Conservation (phyloP, 768 basidiomycete genomes). For the Cantharellus anzutake region DNA sequence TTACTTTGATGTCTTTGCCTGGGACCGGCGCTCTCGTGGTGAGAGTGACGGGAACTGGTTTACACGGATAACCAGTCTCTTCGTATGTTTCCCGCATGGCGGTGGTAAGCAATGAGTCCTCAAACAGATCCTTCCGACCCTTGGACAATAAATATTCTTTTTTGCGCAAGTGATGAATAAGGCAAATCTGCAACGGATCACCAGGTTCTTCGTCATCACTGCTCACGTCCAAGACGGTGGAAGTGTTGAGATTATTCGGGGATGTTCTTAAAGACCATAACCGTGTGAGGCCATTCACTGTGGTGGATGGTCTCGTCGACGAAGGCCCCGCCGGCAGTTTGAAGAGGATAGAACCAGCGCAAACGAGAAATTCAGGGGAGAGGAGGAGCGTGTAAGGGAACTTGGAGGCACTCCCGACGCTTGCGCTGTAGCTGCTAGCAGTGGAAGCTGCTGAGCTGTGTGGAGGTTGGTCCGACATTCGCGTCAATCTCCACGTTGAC, state of each 20-base stretch:
- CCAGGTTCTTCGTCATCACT: background rate
- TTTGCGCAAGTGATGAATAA: constrained; percentile 14
- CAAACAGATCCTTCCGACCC: constrained; percentile 28
- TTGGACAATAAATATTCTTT: constrained; percentile 33
- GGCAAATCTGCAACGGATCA: constrained; percentile 12
- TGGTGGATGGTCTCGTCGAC: background rate
- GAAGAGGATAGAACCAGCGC: constrained; percentile 1
- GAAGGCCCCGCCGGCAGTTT: background rate
- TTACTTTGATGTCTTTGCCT: constrained; percentile 16
- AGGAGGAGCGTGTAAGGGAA: background rate
- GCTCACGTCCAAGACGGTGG: background rate
- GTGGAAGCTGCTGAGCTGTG: too few species aligned
- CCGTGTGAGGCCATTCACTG: background rate
- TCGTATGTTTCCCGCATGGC: constrained; percentile 46
- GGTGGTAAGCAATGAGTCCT: constrained; percentile 15
- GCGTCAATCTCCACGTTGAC: too few species aligned
- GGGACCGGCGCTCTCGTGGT: constrained; percentile 35
- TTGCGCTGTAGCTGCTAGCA: background rate
- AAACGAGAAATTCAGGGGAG: background rate
- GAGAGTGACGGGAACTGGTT: constrained; percentile 30
- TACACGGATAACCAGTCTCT: constrained; percentile 42
- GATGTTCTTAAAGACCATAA: too few species aligned
- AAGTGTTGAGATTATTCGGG: background rate
- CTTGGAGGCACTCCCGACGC: background rate
- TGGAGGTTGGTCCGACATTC: too few species aligned